Evolutionary conservation across 2,329 filamentous ascomycete species (phyloP).

Genomic region (Tolypocladium inflatum): DNA sequence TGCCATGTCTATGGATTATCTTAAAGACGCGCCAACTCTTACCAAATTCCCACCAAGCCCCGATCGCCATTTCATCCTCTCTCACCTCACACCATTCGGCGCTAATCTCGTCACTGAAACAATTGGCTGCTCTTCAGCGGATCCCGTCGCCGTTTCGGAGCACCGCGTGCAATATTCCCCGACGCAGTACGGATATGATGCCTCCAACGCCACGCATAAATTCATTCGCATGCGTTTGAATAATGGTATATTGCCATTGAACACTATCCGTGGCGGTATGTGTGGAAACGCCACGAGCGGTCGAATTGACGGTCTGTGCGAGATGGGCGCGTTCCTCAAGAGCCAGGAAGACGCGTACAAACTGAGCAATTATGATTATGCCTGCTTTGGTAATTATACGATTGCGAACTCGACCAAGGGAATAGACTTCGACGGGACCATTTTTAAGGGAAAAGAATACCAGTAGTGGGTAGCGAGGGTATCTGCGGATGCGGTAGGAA

Average conservation of each 20-base stretch:
- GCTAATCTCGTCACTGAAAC: constrained; percentile 45
- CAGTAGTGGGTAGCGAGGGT: neutral
- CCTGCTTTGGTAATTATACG: constrained; percentile 38
- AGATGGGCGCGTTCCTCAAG: constrained; percentile 27
- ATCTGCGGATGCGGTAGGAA: too few relatives aligned
- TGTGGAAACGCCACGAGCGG: constrained; percentile 19
- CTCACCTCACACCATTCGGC: constrained; percentile 43
- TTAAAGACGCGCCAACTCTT: constrained; percentile 34
- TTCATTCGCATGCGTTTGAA: constrained; percentile 40
- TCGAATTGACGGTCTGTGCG: constrained; percentile 34
- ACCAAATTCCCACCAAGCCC: constrained; percentile 30
- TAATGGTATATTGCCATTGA: constrained; percentile 36
- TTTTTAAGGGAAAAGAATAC: constrained; percentile 11
- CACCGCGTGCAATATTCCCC: constrained; percentile 31
- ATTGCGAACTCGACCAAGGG: constrained; percentile 24
- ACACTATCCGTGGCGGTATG: constrained; percentile 34
- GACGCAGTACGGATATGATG: constrained; percentile 33
- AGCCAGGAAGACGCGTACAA: constrained; percentile 27
- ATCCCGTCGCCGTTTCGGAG: constrained; percentile 28
- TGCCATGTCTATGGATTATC: constrained; percentile 44
- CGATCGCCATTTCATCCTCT: constrained; percentile 37
- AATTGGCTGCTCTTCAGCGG: constrained; percentile 34
- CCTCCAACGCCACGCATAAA: constrained; percentile 30
- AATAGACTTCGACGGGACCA: constrained; percentile 32
- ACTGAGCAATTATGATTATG: constrained; percentile 35